A percentile compares a stretch with the other conserved stretches of the same genome.
phyloP scores from a whole-genome alignment of 495 filamentous ascomycete genomes.

The Paragyromitra xinjiangensis region DNA sequence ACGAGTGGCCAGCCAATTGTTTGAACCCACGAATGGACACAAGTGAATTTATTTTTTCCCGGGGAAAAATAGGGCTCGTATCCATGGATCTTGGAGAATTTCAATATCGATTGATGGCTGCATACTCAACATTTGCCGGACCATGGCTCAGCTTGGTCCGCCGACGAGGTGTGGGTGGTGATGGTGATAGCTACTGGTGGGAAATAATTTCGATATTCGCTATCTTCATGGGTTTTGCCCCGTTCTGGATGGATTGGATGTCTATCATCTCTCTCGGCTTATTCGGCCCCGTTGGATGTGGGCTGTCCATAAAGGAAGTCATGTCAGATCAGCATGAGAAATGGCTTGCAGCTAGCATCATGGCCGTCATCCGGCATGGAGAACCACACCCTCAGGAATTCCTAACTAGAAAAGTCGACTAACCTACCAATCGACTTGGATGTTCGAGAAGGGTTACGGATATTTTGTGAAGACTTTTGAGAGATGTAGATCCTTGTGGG shows the following conservation, averaged over 20 bases:
- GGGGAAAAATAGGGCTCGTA: constrained; percentile 11
- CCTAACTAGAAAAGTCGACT: not conserved
- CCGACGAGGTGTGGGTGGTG: constrained; percentile 11
- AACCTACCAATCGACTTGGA: not conserved
- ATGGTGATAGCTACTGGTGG: constrained; percentile 1
- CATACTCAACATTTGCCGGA: constrained; percentile 26
- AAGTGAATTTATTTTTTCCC: not conserved
- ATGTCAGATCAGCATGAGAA: constrained; percentile 18
- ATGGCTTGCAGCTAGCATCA: constrained; percentile 8
- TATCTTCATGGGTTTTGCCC: constrained; percentile 3
- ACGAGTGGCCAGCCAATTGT: constrained; percentile 32
- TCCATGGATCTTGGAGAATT: constrained; percentile 38
- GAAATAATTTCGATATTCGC: not conserved
- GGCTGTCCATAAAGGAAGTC: constrained; percentile 1
- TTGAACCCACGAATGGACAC: constrained; percentile 36
- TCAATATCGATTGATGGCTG: constrained; percentile 30
- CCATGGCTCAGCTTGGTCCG: constrained; percentile 24
- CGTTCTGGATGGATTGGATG: constrained; percentile 7
- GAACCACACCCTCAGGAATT: constrained; percentile 4
- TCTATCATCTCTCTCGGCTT: constrained; percentile 7
- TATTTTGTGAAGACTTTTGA: not conserved
- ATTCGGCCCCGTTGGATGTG: constrained; percentile 15
- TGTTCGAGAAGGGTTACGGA: not conserved
- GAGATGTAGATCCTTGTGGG: not conserved
- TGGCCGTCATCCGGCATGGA: constrained; percentile 15